phyloP scores from a whole-genome alignment of 495 filamentous ascomycete species.

The Aspergillus diversus region DNA sequence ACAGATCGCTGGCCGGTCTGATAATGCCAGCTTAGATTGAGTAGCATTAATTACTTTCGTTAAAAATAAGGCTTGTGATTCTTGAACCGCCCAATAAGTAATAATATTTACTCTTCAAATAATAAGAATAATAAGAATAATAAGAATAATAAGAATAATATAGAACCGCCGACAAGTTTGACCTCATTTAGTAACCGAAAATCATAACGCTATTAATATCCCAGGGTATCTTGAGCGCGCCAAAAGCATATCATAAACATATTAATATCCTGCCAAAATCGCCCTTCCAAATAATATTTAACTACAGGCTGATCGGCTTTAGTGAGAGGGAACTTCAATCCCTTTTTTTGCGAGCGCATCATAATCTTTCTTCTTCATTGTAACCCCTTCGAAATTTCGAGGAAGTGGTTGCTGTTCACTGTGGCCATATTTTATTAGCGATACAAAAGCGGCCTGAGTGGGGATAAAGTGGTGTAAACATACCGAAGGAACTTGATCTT shows the following conservation, averaged over 20 bases:
- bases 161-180: background rate
- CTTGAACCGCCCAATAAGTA: background rate
- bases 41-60: too few relatives aligned
- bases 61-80: too few relatives aligned
- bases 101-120: background rate
- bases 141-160: background rate
- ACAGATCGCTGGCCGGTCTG: constrained; percentile 1
- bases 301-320: background rate
- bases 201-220: background rate
- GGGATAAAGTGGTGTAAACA: constrained; percentile 7
- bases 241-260: background rate
- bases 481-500: constrained; percentile 29
- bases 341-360: constrained; percentile 12
- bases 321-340: constrained; percentile 2
- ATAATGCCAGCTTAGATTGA: background rate
- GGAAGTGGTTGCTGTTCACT: constrained; percentile 15
- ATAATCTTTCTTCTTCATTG: constrained; percentile 20
- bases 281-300: background rate
- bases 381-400: constrained; percentile 21
- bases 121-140: background rate
- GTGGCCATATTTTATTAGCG: constrained; percentile 5
- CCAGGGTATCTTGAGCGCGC: constrained; percentile 6
- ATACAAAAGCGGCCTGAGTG: background rate
- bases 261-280: constrained; percentile 1
- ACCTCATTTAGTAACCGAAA: background rate